Conservation (phyloP, 1,284 basidiomycete genomes). For the Macrocystidia cucumis region DNA sequence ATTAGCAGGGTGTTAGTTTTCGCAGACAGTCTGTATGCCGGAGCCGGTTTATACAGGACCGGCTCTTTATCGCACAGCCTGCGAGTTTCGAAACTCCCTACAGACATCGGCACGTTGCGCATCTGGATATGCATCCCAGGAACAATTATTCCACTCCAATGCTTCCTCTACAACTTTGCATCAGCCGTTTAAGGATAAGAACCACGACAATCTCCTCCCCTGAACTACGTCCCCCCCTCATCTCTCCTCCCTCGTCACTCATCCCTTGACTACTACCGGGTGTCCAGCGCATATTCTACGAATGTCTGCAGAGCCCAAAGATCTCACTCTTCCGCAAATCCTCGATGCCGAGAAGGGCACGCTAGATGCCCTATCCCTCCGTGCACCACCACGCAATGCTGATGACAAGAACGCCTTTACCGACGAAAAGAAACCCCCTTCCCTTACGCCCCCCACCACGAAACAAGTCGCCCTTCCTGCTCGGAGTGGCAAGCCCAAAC, state of each 20-base stretch:
- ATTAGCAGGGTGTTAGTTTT: too few species aligned
- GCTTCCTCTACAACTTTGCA: conserved; percentile 10
- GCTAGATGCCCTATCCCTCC: conserved; percentile 28
- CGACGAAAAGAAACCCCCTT: conserved; percentile 16
- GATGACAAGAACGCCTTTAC: conserved; percentile 13
- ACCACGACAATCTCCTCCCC: conserved; percentile 11
- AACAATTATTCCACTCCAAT: conserved; percentile 10
- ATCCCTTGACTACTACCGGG: conserved; percentile 6
- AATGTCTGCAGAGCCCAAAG: conserved; percentile 30
- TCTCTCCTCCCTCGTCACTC: conserved; percentile 10
- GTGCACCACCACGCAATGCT: conserved; percentile 10
- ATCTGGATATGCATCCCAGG: conserved; percentile 17
- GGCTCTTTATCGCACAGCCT: conserved; percentile 16
- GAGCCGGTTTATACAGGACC: conserved; percentile 18
- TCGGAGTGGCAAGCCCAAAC: conserved; percentile 32
- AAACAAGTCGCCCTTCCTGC: conserved; percentile 20
- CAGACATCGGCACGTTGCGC: conserved; percentile 14
- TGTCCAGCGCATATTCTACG: too few species aligned
- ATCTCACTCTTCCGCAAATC: conserved; percentile 27
- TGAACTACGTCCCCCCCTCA: conserved; percentile 14
- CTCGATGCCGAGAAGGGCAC: conserved; percentile 52
- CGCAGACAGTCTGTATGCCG: conserved; percentile 19
- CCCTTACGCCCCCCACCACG: conserved; percentile 20
- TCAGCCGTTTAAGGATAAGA: conserved; percentile 13
- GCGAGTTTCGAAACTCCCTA: conserved; percentile 18